Percentiles rank a stretch among this genome's conserved stretches.
Conservation (phyloP, 768 basidiomycete genomes). For the Zangia roseola region DNA sequence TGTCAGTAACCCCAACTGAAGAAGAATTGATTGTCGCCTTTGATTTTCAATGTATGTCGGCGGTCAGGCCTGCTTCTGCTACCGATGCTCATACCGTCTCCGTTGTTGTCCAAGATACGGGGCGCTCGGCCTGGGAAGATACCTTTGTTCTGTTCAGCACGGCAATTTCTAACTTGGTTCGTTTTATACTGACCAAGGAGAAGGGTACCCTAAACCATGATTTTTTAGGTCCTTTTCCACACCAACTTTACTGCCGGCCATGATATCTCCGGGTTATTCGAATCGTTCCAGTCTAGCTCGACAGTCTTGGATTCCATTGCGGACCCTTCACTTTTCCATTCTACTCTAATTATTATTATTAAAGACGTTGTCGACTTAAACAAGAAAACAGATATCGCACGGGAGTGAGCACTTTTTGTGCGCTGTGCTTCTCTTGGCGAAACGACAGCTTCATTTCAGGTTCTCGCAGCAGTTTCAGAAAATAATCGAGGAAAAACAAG, state of each 20-base stretch:
- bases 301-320: constrained; percentile 54
- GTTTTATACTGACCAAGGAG: constrained; percentile 9
- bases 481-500: constrained; percentile 60
- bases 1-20: constrained; percentile 61
- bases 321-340: constrained; percentile 59
- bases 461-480: constrained; percentile 57
- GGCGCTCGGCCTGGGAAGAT: constrained; percentile 62
- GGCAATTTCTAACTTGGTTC: constrained; percentile 60
- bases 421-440: neutral
- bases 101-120: constrained; percentile 63
- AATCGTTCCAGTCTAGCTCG: constrained; percentile 58
- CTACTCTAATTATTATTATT: constrained; percentile 60
- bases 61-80: too few species aligned
- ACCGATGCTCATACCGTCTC: neutral
- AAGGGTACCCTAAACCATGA: too few species aligned
- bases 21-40: constrained; percentile 56
- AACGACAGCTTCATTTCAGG: constrained; percentile 26
- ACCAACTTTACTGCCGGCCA: constrained; percentile 64
- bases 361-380: constrained; percentile 69
- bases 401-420: constrained; percentile 43
- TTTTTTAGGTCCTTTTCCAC: constrained; percentile 54
- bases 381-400: constrained; percentile 53
- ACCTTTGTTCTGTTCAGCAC: constrained; percentile 65
- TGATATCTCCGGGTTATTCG: constrained; percentile 60
- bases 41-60: constrained; percentile 56